phyloP scores from a whole-genome alignment of 371 early-diverging fungal species.

The Zopfochytrium polystomum region DNA sequence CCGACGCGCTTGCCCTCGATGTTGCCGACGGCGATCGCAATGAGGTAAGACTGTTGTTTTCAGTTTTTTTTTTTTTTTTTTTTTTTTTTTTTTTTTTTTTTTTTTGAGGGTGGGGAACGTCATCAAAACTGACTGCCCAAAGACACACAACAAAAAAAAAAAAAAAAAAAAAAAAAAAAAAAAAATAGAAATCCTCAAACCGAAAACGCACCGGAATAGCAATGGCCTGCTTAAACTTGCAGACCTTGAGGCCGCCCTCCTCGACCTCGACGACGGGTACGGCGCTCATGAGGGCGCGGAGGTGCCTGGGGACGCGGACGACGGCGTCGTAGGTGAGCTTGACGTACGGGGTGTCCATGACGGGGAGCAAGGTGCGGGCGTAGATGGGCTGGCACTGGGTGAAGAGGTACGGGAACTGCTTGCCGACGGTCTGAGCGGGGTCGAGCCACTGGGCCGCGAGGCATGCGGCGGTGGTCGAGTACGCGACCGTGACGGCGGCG shows the following conservation, averaged over 20 bases:
- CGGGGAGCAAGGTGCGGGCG: constrained; percentile 84
- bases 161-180: no score
- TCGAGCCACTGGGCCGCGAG: constrained; percentile 89
- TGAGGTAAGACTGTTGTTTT: constrained; percentile 90
- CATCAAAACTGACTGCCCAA: no score
- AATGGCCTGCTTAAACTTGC: constrained; percentile 42
- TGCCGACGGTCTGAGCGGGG: constrained; percentile 88
- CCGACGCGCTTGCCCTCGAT: constrained; percentile 76
- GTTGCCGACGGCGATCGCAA: constrained; percentile 92
- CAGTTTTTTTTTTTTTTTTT: no score
- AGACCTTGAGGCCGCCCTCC: constrained; percentile 25
- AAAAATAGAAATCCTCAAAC: no score
- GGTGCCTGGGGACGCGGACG: constrained; percentile 66
- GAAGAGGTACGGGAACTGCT: constrained; percentile 90
- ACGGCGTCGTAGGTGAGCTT: constrained; percentile 75
- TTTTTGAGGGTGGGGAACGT: no score
- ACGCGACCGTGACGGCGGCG: constrained; percentile 63
- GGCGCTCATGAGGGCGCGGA: constrained; percentile 57
- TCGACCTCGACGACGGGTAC: constrained; percentile 29
- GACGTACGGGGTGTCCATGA: constrained; percentile 87
- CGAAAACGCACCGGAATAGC: constrained; percentile 35
- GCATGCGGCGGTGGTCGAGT: constrained; percentile 77
- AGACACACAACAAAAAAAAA: no score
- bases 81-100: no score
- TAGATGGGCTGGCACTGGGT: constrained; percentile 95